These are phyloP conservation scores for Tinospora cordifolia DNA, from an alignment of 164 flowering plant genomes.

Conservation along the genomic window DNA sequence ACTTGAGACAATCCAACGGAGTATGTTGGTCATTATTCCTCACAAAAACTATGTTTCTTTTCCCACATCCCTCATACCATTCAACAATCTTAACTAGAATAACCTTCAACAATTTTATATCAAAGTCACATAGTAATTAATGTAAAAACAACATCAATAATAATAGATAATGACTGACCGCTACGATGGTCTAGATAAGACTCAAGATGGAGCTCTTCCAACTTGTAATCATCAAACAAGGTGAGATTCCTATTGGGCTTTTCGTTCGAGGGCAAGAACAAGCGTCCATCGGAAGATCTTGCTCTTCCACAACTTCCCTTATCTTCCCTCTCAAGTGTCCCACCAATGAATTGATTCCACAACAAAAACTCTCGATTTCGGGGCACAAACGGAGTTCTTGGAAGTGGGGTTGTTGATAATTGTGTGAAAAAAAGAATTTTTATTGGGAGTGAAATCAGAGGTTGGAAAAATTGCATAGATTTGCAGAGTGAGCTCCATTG, in stretches of 20 bases:
- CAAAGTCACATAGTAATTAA: no score
- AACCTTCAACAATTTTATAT: not conserved
- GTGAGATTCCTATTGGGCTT: slow-evolving; percentile 78
- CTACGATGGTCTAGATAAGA: slow-evolving; percentile 63
- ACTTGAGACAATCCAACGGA: no score
- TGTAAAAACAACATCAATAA: no score
- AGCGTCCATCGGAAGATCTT: slow-evolving; percentile 24
- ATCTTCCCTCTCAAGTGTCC: slow-evolving; percentile 11
- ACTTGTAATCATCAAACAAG: slow-evolving; percentile 80
- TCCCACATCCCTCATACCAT: not conserved
- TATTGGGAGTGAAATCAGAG: not conserved
- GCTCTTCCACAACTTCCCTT: not conserved
- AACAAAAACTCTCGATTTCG: slow-evolving; percentile 15
- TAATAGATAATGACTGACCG: no score
- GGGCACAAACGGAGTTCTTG: slow-evolving; percentile 12
- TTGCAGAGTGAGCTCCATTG: slow-evolving; percentile 38
- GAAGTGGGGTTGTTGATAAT: slow-evolving; percentile 15
- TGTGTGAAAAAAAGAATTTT: slow-evolving; percentile 6
- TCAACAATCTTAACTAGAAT: not conserved
- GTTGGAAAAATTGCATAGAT: slow-evolving; percentile 20
- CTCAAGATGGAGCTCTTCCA: slow-evolving; percentile 50
- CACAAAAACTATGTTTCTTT: no score
- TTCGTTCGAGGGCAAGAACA: slow-evolving; percentile 51
- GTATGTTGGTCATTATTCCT: no score
- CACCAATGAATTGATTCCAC: slow-evolving; percentile 12